A percentile compares a stretch with the other conserved stretches of the same genome.
Evolutionary conservation across 257 asterid genomes (phyloP).

Genomic region (Ehretia macrophylla): DNA sequence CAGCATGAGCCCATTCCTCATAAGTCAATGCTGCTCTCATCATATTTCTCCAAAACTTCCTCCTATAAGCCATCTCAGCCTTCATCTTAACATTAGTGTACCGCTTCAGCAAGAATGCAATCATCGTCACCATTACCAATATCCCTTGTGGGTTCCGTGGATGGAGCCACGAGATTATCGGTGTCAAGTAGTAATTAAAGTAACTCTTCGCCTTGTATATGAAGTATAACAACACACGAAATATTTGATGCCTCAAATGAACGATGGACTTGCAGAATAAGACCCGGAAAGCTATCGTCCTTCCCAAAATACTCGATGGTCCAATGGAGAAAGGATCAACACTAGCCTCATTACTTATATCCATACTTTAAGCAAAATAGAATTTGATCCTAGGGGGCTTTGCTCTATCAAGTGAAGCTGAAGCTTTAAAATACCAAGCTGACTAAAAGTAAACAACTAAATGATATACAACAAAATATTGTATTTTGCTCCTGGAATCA

Average conservation of each 20-base stretch:
- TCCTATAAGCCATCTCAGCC: slow-evolving; percentile 89
- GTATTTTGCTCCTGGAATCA: background rate
- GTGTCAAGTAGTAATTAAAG: slow-evolving; percentile 40
- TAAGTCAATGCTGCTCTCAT: slow-evolving; percentile 85
- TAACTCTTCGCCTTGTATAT: slow-evolving; percentile 32
- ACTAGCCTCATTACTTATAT: slow-evolving; percentile 83
- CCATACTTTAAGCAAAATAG: slow-evolving; percentile 41
- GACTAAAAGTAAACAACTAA: background rate
- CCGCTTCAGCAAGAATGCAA: slow-evolving; percentile 75
- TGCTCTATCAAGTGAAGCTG: slow-evolving; percentile 4
- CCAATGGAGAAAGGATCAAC: slow-evolving; percentile 87
- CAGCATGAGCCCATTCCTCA: slow-evolving; percentile 99
- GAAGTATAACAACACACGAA: slow-evolving; percentile 26
- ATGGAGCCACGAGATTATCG: slow-evolving; percentile 72
- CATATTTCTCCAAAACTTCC: slow-evolving; percentile 95
- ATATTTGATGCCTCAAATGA: slow-evolving; percentile 58
- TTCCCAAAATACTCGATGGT: slow-evolving; percentile 74
- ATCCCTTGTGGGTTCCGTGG: slow-evolving; percentile 96
- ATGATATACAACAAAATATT: background rate
- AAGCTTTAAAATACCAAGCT: slow-evolving; percentile 1
- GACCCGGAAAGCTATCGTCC: slow-evolving; percentile 76
- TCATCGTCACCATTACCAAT: slow-evolving; percentile 56
- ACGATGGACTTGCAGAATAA: slow-evolving; percentile 77
- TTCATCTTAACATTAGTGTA: slow-evolving; percentile 67
- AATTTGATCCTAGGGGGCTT: slow-evolving; percentile 5